These are phyloP conservation scores for Gastrodia elata DNA, from an alignment of 106 monocot genomes.

Conservation along the genomic window DNA sequence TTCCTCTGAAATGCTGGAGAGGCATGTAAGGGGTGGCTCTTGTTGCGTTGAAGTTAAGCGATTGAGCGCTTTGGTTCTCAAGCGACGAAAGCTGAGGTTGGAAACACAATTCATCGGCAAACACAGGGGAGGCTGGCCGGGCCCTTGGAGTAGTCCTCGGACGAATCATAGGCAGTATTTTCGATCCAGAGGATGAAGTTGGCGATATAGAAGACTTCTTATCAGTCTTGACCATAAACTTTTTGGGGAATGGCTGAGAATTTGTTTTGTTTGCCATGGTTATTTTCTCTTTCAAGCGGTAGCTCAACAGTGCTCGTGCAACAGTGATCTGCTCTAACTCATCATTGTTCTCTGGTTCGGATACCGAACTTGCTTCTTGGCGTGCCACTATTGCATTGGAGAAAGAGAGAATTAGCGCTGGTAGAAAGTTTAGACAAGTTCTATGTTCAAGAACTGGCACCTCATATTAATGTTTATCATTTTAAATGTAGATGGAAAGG, in stretches of 20 bases:
- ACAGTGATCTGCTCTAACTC: conserved; percentile 86
- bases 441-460: too few species aligned
- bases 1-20: conserved; percentile 39
- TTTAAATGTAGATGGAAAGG: not conserved
- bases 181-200: conserved; percentile 33
- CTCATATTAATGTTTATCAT: not conserved
- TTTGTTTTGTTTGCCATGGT: conserved; percentile 47
- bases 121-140: conserved; percentile 28
- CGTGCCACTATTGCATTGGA: conserved; percentile 39
- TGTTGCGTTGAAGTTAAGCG: conserved; percentile 55
- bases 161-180: conserved; percentile 66
- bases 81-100: not conserved
- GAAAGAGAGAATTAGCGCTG: not conserved
- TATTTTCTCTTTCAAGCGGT: conserved; percentile 68
- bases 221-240: conserved; percentile 37
- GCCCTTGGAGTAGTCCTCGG: conserved; percentile 29
- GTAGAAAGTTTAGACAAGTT: not conserved
- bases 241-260: conserved; percentile 58
- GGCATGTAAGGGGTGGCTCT: conserved; percentile 68
- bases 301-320: conserved; percentile 67
- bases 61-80: conserved; percentile 12
- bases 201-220: conserved; percentile 25
- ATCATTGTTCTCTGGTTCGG: conserved; percentile 49
- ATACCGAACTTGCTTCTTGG: conserved; percentile 44
- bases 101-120: conserved; percentile 3